Evolutionary conservation across 805 yeast species (phyloP).

Genomic region (Wickerhamiella spandovensis): DNA sequence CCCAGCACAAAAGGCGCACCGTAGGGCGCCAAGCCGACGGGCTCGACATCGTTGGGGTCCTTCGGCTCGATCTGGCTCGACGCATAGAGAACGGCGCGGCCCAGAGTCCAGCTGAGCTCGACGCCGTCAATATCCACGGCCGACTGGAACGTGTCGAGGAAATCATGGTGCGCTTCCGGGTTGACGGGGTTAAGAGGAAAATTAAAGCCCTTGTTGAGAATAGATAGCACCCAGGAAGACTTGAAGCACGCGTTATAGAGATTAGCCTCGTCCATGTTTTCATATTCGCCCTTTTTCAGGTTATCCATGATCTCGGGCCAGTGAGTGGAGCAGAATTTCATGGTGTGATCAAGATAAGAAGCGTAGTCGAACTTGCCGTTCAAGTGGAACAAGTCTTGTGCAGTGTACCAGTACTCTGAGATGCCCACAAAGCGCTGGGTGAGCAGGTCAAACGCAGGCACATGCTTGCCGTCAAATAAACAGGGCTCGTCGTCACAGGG

Average conservation of each 20-base stretch:
- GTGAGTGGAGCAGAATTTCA: conserved; percentile 58
- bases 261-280: conserved; percentile 40
- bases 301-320: conserved; percentile 47
- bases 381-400: conserved; percentile 76
- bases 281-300: conserved; percentile 41
- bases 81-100: conserved; percentile 72
- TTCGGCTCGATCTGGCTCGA: conserved; percentile 42
- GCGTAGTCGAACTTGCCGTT: conserved; percentile 80
- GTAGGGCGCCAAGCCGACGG: conserved; percentile 16
- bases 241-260: conserved; percentile 79
- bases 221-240: conserved; percentile 84
- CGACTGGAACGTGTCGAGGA: conserved; percentile 58
- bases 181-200: conserved; percentile 39
- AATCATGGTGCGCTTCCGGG: conserved; percentile 21
- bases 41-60: not conserved
- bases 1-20: conserved; percentile 14
- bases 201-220: conserved; percentile 84
- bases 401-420: conserved; percentile 95
- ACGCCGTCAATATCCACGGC: conserved; percentile 68
- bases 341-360: conserved; percentile 50
- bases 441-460: conserved; percentile 70
- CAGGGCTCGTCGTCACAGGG: conserved; percentile 87
- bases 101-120: conserved; percentile 92
- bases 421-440: conserved; percentile 81
- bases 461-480: conserved; percentile 88